These are phyloP conservation scores for Colletotrichum sp. DNA, from an alignment of 2,329 filamentous ascomycete species.

Conservation along the genomic window DNA sequence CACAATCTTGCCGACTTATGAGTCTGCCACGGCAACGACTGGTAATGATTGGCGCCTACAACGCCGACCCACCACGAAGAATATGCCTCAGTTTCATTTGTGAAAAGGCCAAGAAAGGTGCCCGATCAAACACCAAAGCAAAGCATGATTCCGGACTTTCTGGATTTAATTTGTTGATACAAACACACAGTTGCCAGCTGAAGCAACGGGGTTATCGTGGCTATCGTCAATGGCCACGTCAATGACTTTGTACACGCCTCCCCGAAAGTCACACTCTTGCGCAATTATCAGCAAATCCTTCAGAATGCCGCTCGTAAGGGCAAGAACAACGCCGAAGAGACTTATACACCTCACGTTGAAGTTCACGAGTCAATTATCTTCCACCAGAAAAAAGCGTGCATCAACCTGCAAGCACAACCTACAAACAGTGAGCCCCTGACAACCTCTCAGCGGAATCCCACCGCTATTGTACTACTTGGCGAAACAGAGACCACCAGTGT, in stretches of 20 bases:
- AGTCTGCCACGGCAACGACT: neutral
- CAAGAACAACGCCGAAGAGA: neutral
- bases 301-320: neutral
- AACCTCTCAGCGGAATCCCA: neutral
- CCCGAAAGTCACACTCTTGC: fast-evolving
- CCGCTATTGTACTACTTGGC: neutral
- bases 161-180: fast-evolving
- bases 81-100: neutral
- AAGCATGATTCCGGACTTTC: neutral
- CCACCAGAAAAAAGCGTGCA: neutral
- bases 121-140: neutral
- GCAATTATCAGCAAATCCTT: neutral
- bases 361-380: neutral
- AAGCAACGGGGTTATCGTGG: neutral
- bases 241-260: neutral
- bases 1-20: neutral
- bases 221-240: fast-evolving
- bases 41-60: neutral
- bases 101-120: neutral
- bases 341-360: neutral
- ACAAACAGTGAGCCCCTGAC: neutral
- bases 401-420: neutral
- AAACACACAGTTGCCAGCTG: fast-evolving
- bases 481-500: neutral
- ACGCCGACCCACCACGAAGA: neutral